These are phyloP conservation scores for Ogataea minuta DNA, from an alignment of 805 yeast genomes.

Conservation along the genomic window DNA sequence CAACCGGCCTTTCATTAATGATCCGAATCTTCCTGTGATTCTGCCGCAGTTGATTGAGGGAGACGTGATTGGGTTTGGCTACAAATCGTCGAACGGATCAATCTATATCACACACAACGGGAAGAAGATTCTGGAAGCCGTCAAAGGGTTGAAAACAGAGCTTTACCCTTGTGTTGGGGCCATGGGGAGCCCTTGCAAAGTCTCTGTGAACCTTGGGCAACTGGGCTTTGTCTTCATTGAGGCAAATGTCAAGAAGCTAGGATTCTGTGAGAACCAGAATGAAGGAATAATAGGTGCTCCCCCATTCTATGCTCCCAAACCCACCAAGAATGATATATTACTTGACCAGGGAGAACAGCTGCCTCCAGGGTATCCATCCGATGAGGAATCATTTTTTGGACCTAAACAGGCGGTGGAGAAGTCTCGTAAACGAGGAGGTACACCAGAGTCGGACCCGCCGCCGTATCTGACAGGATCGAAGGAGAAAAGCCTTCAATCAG, in stretches of 20 bases:
- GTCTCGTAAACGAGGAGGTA: slow-evolving; percentile 5
- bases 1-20: slow-evolving; percentile 56
- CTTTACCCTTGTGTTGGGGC: slow-evolving; percentile 56
- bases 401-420: slow-evolving; percentile 27
- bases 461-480: slow-evolving; percentile 20
- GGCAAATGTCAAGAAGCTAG: slow-evolving; percentile 66
- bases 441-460: slow-evolving; percentile 32
- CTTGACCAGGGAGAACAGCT: slow-evolving; percentile 70
- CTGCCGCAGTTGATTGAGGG: slow-evolving; percentile 52
- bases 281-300: slow-evolving; percentile 41
- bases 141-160: slow-evolving; percentile 48
- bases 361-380: slow-evolving; percentile 68
- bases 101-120: slow-evolving; percentile 57
- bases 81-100: slow-evolving; percentile 46
- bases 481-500: slow-evolving; percentile 5
- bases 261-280: slow-evolving; percentile 50
- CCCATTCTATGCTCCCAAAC: slow-evolving; percentile 33
- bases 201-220: slow-evolving; percentile 75
- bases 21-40: slow-evolving; percentile 42
- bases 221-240: slow-evolving; percentile 87
- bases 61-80: slow-evolving; percentile 57
- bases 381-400: slow-evolving; percentile 63
- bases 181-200: slow-evolving; percentile 45
- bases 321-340: slow-evolving; percentile 45
- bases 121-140: slow-evolving; percentile 48